Evolutionary conservation across 352 stramenopile genomes (phyloP).

Genomic region (Phytophthora citrophthora): DNA sequence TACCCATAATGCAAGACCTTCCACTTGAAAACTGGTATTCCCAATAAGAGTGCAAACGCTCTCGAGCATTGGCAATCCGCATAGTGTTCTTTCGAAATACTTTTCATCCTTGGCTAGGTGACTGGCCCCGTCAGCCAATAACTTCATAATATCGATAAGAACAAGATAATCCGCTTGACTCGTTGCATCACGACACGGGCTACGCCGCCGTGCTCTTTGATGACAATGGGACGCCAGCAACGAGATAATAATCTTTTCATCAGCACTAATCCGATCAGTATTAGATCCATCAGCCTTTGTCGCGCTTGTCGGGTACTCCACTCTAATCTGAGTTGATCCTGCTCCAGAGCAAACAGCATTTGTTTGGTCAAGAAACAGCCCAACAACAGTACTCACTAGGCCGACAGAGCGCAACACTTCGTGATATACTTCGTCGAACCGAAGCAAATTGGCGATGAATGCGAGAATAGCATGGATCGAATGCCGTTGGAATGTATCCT

Average conservation of each 20-base stretch:
- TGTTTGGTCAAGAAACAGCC: conserved; percentile 52
- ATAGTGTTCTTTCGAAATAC: conserved; percentile 39
- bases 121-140: conserved; percentile 25
- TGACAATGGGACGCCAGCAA: conserved; percentile 63
- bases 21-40: conserved; percentile 38
- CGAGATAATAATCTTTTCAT: conserved; percentile 43
- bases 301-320: conserved; percentile 57
- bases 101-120: conserved; percentile 27
- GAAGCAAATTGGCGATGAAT: conserved; percentile 49
- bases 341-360: conserved; percentile 33
- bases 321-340: conserved; percentile 44
- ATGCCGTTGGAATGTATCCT: conserved; percentile 26
- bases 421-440: conserved; percentile 53
- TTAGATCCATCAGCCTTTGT: conserved; percentile 35
- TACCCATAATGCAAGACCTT: conserved; percentile 46
- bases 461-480: conserved; percentile 46
- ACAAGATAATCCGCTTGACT: conserved; percentile 40
- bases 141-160: conserved; percentile 53
- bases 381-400: conserved; percentile 43
- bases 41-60: conserved; percentile 49
- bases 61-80: conserved; percentile 50
- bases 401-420: conserved; percentile 45
- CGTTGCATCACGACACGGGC: conserved; percentile 11
- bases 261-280: conserved; percentile 29
- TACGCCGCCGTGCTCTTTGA: conserved; percentile 34